Conservation (phyloP, 257 asterid genomes). For the Nyctanthes arbortristis region DNA sequence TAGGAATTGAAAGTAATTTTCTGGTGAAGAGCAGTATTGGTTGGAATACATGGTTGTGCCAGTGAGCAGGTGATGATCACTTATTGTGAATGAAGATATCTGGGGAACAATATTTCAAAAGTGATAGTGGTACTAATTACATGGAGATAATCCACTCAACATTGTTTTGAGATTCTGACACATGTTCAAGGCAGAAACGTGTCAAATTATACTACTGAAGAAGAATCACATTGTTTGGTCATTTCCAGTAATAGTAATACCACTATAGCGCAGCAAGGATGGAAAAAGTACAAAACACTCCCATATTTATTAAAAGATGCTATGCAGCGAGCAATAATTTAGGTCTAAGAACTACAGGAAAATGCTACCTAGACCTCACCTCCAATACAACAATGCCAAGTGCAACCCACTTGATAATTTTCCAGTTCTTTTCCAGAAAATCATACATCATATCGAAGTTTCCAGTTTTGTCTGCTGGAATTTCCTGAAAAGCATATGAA, state of each 20-base stretch:
- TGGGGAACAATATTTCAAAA: background rate
- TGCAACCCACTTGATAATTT: conserved; percentile 2
- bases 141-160: background rate
- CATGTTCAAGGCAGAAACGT: background rate
- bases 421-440: background rate
- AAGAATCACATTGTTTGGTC: background rate
- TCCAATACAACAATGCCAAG: background rate
- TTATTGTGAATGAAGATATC: background rate
- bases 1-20: background rate
- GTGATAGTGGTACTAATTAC: background rate
- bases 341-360: background rate
- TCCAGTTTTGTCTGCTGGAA: conserved; percentile 70
- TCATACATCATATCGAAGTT: background rate
- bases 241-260: background rate
- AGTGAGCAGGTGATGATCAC: too few relatives aligned
- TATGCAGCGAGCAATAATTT: background rate
- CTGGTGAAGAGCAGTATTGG: background rate
- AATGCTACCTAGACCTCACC: background rate
- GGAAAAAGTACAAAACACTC: background rate
- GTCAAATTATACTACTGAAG: background rate
- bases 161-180: background rate
- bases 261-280: background rate
- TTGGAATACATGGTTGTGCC: background rate
- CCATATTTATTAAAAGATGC: background rate
- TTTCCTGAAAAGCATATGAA: conserved; percentile 44